Evolutionary conservation across 257 asterid species (phyloP).

Genomic region (Thymus mandschuricus): DNA sequence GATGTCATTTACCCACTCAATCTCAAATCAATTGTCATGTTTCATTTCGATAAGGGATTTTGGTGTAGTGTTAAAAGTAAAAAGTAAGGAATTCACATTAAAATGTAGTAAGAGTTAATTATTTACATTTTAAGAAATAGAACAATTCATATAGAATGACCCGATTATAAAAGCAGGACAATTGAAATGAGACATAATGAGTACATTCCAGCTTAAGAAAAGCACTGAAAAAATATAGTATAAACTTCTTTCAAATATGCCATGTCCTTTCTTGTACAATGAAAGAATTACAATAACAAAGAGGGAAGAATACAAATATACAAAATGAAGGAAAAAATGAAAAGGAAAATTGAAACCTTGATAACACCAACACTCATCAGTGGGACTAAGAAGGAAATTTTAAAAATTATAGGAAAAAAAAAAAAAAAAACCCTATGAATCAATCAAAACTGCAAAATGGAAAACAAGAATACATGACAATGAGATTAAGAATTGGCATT

Average conservation of each 20-base stretch:
- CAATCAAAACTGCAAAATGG: slow-evolving; percentile 43
- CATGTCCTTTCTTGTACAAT: slow-evolving; percentile 28
- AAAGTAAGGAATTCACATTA: not conserved
- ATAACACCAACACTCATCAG: slow-evolving; percentile 41
- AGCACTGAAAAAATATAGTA: not conserved
- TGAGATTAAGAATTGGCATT: slow-evolving; percentile 18
- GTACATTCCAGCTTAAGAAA: not conserved
- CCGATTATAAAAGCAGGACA: too few relatives aligned
- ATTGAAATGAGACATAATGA: too few relatives aligned
- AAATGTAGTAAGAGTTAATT: not conserved
- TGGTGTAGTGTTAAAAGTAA: too few relatives aligned
- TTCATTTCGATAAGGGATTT: too few relatives aligned
- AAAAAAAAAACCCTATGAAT: slow-evolving; percentile 25
- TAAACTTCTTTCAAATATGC: slow-evolving; percentile 19
- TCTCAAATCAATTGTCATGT: too few relatives aligned
- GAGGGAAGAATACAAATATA: not conserved
- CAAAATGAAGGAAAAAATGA: not conserved
- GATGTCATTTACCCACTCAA: not conserved
- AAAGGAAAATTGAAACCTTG: not conserved
- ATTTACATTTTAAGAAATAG: not conserved
- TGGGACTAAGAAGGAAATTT: slow-evolving; percentile 16
- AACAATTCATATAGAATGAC: too few relatives aligned
- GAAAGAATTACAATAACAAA: slow-evolving; percentile 28
- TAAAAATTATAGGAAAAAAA: not conserved
- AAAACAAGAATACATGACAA: slow-evolving; percentile 20